phyloP scores from a whole-genome alignment of 1,139 yeast genomes.

The Taiozyma onychis region DNA sequence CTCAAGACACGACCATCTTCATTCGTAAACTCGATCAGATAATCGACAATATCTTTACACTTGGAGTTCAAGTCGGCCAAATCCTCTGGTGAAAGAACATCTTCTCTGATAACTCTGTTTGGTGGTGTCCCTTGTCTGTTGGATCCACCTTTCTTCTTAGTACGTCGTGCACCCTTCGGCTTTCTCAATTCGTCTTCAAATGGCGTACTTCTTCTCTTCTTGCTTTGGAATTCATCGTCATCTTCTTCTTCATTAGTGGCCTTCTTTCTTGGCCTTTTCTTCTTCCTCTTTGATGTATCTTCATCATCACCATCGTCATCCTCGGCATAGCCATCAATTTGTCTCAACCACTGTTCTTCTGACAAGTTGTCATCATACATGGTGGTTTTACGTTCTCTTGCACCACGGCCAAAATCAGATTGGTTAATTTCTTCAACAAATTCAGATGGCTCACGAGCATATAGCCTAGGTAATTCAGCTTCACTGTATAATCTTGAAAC shows the following conservation, averaged over 20 bases:
- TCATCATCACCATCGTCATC: conserved; percentile 9
- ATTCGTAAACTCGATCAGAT: conserved; percentile 38
- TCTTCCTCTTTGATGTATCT: conserved; percentile 13
- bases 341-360: conserved; percentile 73
- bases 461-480: conserved; percentile 62
- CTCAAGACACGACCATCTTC: conserved; percentile 41
- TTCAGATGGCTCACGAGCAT: conserved; percentile 58
- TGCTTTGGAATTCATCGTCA: conserved; percentile 3
- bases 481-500: conserved; percentile 52
- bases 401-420: conserved; percentile 45
- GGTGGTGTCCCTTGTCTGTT: conserved; percentile 28
- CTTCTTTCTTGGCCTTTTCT: conserved; percentile 14
- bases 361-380: conserved; percentile 64
- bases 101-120: conserved; percentile 34
- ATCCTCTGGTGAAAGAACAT: conserved; percentile 38
- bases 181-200: conserved; percentile 7
- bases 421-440: conserved; percentile 46
- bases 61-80: conserved; percentile 38
- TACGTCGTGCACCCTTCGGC: neutral
- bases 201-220: conserved; percentile 22
- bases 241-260: conserved; percentile 12
- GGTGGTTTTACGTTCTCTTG: conserved; percentile 55
- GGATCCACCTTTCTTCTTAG: conserved; percentile 3
- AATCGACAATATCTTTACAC: conserved; percentile 40
- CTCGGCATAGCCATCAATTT: conserved; percentile 40